Conservation (phyloP, 805 yeast genomes). For the Phaffomyces thermotolerans region DNA sequence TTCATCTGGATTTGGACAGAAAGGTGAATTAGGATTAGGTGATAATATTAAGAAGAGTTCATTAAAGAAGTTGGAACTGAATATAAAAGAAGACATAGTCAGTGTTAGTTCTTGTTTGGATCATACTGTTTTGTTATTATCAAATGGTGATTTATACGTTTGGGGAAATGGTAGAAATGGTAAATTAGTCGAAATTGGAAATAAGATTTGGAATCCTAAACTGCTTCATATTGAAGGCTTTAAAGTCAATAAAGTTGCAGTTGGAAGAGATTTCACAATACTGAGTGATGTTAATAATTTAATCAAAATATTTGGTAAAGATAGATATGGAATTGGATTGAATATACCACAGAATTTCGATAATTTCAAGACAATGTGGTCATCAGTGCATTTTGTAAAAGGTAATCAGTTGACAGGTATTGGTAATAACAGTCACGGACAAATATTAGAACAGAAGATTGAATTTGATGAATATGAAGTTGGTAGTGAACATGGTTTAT, state of each 20-base stretch:
- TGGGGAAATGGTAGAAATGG: constrained; percentile 69
- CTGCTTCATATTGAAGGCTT: not conserved
- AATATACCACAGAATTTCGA: constrained; percentile 4
- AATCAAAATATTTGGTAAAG: constrained; percentile 30
- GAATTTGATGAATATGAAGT: constrained; percentile 27
- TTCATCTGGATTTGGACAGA: constrained; percentile 55
- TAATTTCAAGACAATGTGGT: constrained; percentile 61
- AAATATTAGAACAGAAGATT: constrained; percentile 29
- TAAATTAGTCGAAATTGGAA: constrained; percentile 31
- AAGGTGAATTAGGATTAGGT: constrained; percentile 70
- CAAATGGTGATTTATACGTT: constrained; percentile 43
- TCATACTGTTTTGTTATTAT: constrained; percentile 34
- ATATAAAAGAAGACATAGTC: constrained; percentile 5
- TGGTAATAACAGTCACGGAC: constrained; percentile 80
- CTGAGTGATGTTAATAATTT: constrained; percentile 18
- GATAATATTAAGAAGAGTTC: constrained; percentile 5
- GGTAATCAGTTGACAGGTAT: constrained; percentile 34
- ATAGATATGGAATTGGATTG: constrained; percentile 19
- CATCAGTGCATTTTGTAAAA: constrained; percentile 51
- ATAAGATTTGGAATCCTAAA: constrained; percentile 14
- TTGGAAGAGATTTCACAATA: constrained; percentile 58
- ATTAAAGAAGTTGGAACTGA: constrained; percentile 10
- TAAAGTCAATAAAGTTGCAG: constrained; percentile 3
- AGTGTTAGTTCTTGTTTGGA: constrained; percentile 35
- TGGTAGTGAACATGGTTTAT: constrained; percentile 87